Evolutionary conservation across 306 rosid genomes (phyloP).

Genomic region (Malus sieversii): DNA sequence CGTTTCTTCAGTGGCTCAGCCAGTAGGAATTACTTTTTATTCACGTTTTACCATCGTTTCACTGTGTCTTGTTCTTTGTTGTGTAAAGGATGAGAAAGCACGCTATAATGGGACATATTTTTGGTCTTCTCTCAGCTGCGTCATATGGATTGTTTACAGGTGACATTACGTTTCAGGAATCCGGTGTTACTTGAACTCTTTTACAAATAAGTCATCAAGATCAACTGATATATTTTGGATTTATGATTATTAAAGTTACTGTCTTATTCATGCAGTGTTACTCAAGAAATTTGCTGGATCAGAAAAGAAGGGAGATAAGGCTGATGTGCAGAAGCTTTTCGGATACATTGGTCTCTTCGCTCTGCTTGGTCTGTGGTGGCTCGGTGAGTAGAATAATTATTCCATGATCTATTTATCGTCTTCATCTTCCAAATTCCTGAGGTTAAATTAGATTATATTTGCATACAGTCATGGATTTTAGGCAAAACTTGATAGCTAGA

Average conservation of each 20-base stretch:
- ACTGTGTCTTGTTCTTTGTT: background rate
- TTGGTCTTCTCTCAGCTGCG: slow-evolving; percentile 62
- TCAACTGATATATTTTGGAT: background rate
- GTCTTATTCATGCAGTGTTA: slow-evolving; percentile 38
- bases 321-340: slow-evolving; percentile 65
- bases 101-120: slow-evolving; percentile 42
- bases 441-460: background rate
- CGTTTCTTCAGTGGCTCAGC: background rate
- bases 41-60: background rate
- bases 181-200: background rate
- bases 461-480: background rate
- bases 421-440: background rate
- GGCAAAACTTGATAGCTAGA: background rate
- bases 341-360: slow-evolving; percentile 69
- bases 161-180: slow-evolving; percentile 3
- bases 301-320: slow-evolving; percentile 54
- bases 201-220: background rate
- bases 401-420: background rate
- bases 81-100: slow-evolving; percentile 41
- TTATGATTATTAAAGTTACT: slow-evolving; percentile 3
- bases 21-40: background rate
- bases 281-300: slow-evolving; percentile 67
- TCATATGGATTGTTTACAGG: slow-evolving; percentile 65
- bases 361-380: slow-evolving; percentile 77
- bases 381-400: slow-evolving; percentile 35